Percentiles rank a stretch among this genome's conserved stretches.
phyloP scores from a whole-genome alignment of 129 eudicot genomes.

The Smallanthus sonchifolius region DNA sequence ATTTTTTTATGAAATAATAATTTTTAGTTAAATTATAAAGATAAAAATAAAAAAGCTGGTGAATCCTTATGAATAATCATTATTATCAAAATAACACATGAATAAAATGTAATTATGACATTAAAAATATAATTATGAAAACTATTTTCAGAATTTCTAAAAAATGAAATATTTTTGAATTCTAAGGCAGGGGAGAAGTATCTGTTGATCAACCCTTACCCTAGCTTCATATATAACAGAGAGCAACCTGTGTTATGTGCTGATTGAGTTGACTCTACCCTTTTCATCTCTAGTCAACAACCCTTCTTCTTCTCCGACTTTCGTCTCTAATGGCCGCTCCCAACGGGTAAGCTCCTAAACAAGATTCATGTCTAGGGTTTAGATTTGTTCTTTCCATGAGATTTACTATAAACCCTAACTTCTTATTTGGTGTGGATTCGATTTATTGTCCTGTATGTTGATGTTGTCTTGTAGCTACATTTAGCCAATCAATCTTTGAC shows the following conservation, averaged over 20 bases:
- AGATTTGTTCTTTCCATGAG: neutral
- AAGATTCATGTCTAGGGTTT: neutral
- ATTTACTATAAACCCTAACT: slow-evolving; percentile 14
- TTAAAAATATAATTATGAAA: no score
- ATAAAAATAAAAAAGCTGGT: no score
- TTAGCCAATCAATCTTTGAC: slow-evolving; percentile 15
- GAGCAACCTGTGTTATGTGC: neutral
- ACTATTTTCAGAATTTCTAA: neutral
- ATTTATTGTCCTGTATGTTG: neutral
- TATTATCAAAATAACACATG: no score
- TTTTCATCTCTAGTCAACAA: neutral
- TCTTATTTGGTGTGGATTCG: neutral
- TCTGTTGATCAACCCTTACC: neutral
- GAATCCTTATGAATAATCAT: no score
- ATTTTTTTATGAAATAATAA: no score
- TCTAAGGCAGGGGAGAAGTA: neutral
- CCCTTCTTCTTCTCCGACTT: neutral
- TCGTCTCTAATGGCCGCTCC: slow-evolving; percentile 27
- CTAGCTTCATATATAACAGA: neutral
- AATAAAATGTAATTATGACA: no score
- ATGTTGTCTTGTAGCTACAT: slow-evolving; percentile 30
- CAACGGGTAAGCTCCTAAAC: slow-evolving; percentile 22
- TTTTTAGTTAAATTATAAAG: no score
- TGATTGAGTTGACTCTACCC: neutral
- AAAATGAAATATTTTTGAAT: neutral